These are phyloP conservation scores for Cutaneotrichosporon cyanovorans DNA, from an alignment of 1,284 basidiomycete species.

Conservation along the genomic window DNA sequence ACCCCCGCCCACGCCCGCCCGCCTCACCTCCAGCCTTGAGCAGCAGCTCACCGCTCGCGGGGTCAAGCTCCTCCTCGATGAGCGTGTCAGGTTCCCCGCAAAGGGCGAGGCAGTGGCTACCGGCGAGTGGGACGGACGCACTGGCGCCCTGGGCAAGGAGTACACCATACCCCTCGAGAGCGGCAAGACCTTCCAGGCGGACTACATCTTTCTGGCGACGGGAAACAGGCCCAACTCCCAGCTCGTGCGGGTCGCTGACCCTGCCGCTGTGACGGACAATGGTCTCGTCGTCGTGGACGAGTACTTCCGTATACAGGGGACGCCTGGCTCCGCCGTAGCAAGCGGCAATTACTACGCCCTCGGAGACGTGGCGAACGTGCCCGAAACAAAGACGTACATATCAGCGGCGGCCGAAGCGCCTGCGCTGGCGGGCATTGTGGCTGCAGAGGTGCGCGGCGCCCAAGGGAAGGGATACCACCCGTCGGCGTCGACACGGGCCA, in stretches of 20 bases:
- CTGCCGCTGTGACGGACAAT: conserved; percentile 26
- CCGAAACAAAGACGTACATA: conserved; percentile 35
- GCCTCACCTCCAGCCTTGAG: conserved; percentile 33
- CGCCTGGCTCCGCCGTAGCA: conserved; percentile 17
- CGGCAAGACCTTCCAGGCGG: conserved; percentile 39
- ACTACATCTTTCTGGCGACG: conserved; percentile 46
- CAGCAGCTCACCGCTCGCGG: conserved; percentile 32
- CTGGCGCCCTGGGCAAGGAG: conserved; percentile 25
- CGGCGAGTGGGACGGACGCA: conserved; percentile 27
- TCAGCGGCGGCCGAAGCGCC: conserved; percentile 20
- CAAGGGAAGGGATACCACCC: conserved; percentile 22
- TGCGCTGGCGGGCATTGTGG: conserved; percentile 23
- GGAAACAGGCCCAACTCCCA: conserved; percentile 45
- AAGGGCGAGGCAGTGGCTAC: conserved; percentile 8
- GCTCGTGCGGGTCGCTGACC: conserved; percentile 36
- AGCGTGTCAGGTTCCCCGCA: conserved; percentile 29
- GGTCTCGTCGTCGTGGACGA: conserved; percentile 40
- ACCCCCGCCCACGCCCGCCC: conserved; percentile 24
- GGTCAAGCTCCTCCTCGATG: conserved; percentile 40
- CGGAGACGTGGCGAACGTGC: conserved; percentile 36
- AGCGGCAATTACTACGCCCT: conserved; percentile 38
- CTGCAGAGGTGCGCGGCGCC: conserved; percentile 27
- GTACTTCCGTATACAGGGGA: conserved; percentile 20
- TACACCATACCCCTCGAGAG: conserved; percentile 34
- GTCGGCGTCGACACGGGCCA: conserved; percentile 7